A percentile compares a stretch with the other conserved stretches of the same genome.
Evolutionary conservation across 495 filamentous ascomycete genomes (phyloP).

Genomic region (Sordaria brevicollis): DNA sequence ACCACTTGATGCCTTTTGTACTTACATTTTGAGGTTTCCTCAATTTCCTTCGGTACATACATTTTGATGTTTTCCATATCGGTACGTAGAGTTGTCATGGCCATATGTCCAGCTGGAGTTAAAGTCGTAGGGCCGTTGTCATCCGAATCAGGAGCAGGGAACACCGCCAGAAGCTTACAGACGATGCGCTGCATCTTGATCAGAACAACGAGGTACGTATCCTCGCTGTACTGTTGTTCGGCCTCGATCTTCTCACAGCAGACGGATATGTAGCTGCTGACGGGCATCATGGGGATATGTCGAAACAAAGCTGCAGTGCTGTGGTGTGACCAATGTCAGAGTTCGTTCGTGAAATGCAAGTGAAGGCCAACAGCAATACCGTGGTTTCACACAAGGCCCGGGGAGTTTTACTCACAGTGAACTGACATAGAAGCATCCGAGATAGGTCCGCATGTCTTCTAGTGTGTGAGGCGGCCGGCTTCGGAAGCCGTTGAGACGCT

Average conservation of each 20-base stretch:
- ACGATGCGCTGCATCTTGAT: slow-evolving; percentile 11
- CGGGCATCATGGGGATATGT: slow-evolving; percentile 5
- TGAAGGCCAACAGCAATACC: not conserved
- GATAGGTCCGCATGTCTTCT: slow-evolving; percentile 14
- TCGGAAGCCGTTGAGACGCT: not conserved
- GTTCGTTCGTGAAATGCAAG: not conserved
- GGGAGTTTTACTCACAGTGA: slow-evolving; percentile 5
- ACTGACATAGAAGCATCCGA: slow-evolving; percentile 11
- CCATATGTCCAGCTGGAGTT: slow-evolving; percentile 8
- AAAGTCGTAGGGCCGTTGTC: not conserved
- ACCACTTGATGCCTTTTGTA: not conserved
- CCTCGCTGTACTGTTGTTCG: slow-evolving; percentile 5
- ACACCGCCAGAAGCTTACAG: slow-evolving; percentile 1
- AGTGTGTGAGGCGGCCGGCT: slow-evolving; percentile 2
- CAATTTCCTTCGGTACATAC: not conserved
- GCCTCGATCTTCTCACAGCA: slow-evolving; percentile 12
- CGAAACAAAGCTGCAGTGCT: slow-evolving; percentile 11
- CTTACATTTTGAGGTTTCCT: slow-evolving; percentile 8
- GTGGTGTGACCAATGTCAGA: not conserved
- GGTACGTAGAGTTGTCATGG: slow-evolving; percentile 4
- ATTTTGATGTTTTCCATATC: slow-evolving; percentile 8
- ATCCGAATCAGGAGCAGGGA: slow-evolving; percentile 10
- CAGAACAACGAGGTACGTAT: slow-evolving; percentile 8
- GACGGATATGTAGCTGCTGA: slow-evolving; percentile 7
- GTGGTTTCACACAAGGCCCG: not conserved